Base-by-base conservation (phyloP, 2,329 filamentous ascomycete genomes). In the Orbilia quercus region DNA sequence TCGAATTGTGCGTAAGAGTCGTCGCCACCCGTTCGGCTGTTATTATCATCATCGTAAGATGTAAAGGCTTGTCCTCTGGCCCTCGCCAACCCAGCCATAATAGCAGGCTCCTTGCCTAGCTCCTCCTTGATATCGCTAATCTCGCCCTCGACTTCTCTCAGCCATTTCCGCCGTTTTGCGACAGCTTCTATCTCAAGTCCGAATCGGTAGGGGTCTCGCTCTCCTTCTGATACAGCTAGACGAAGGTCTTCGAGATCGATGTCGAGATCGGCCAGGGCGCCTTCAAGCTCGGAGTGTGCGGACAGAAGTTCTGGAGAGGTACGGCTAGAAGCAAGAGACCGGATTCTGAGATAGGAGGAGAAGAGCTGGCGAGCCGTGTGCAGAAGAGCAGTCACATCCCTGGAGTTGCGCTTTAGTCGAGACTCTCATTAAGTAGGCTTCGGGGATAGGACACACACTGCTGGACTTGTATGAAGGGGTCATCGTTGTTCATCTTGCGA, bases 331-430 rank as follows among this genome's bases (percentile, higher is more conserved):
- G 60, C 58, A 9, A 96, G 89, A 48, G 92, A 95, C 79, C 92
- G 91, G 82, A 99, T 99, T 79, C 95, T 94, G 45, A 96, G 87
- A 84, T 96, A 99, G 14, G 93, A 97, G 75, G 91, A 89, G 84
- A 97, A 97, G 66, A 97, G 88, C 58, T 93, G 89, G 7, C 94
- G 90, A 59, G 91, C 90, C 12, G 87, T 88, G 76, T 90, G 86
- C 75, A 99, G 88, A 74, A 96, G 90, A 75, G 88, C 83, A 76
- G 96, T 89, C 77, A 98, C 91, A 82, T 99, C 95, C 82, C 92
- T 96, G 80, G 51, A 23, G 22, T 14, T 45, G 18, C 64, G 63
- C 53, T 47, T 74, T 72, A 50, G 62, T 75, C 44, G 22, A 31
- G 20, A 65, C 69, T 75, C n/a, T 34, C 50, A 5, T 42, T 18